These are phyloP conservation scores for Picocystis salinarum DNA, from an alignment of 139 green algal species.

Conservation along the genomic window DNA sequence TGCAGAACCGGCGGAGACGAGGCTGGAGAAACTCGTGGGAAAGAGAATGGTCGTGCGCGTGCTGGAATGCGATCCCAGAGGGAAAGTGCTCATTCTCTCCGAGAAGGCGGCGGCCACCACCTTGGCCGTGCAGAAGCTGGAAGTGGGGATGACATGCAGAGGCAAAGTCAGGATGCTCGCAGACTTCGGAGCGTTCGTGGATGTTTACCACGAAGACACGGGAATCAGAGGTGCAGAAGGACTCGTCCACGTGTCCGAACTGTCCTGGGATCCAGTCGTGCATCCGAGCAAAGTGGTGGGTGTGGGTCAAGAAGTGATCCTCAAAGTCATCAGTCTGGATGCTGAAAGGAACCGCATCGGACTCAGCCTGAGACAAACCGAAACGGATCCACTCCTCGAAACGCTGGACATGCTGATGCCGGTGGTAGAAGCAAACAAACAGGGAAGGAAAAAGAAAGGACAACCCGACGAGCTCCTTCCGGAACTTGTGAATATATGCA, in stretches of 20 bases:
- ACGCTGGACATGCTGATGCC: constrained; percentile 28
- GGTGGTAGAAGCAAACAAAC: constrained; percentile 3
- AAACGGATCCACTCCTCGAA: constrained; percentile 23
- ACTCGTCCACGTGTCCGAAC: constrained; percentile 16
- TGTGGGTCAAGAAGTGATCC: constrained; percentile 2
- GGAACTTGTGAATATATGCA: constrained; percentile 4
- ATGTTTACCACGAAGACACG: not conserved
- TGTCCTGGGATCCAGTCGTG: constrained; percentile 15
- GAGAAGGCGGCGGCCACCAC: not conserved
- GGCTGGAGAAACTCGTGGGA: not conserved
- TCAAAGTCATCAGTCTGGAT: constrained; percentile 17
- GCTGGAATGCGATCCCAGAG: not conserved
- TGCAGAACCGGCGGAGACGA: not conserved
- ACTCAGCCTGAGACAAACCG: constrained; percentile 21
- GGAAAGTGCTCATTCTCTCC: not conserved
- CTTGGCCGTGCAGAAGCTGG: not conserved
- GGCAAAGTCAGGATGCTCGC: not conserved
- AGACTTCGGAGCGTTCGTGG: not conserved
- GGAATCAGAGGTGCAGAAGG: constrained; percentile 1
- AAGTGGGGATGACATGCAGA: not conserved
- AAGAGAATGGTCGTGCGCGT: not conserved
- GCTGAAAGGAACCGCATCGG: constrained; percentile 1
- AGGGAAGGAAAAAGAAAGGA: constrained; percentile 5
- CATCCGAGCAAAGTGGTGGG: constrained; percentile 7
- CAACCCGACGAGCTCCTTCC: constrained; percentile 1